Conservation (phyloP, 352 stramenopile genomes). For the Globisporangium nodosum region DNA sequence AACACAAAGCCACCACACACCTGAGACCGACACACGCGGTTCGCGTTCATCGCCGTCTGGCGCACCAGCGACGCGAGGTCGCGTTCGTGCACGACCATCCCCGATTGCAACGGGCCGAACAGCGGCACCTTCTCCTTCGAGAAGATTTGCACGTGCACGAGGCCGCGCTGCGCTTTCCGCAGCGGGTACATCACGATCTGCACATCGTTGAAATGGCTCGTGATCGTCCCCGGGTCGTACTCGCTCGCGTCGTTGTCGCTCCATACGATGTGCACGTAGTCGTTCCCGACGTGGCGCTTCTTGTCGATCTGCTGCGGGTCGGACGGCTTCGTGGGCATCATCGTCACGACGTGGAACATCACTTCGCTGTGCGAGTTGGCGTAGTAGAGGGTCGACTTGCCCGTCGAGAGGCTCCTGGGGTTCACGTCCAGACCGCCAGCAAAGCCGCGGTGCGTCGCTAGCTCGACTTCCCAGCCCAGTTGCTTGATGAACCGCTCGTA, state of each 20-base stretch:
- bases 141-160: constrained; percentile 77
- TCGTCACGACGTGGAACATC: constrained; percentile 86
- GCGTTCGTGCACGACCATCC: constrained; percentile 73
- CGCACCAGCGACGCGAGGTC: constrained; percentile 72
- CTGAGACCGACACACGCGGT: constrained; percentile 80
- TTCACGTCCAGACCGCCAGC: constrained; percentile 73
- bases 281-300: constrained; percentile 85
- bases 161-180: constrained; percentile 43
- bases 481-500: constrained; percentile 74
- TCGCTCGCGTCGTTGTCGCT: constrained; percentile 71
- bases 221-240: constrained; percentile 84
- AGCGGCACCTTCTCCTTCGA: constrained; percentile 76
- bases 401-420: constrained; percentile 77
- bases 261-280: constrained; percentile 87
- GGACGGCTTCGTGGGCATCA: constrained; percentile 76
- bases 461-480: constrained; percentile 73
- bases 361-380: constrained; percentile 79
- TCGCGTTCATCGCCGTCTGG: constrained; percentile 86
- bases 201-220: constrained; percentile 86
- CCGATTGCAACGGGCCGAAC: constrained; percentile 77
- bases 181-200: constrained; percentile 84
- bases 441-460: constrained; percentile 69
- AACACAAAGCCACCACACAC: constrained; percentile 18
- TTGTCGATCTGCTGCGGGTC: constrained; percentile 88
- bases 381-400: constrained; percentile 67